Evolutionary conservation across 805 yeast genomes (phyloP).

Genomic region (Teunomyces gatunensis): DNA sequence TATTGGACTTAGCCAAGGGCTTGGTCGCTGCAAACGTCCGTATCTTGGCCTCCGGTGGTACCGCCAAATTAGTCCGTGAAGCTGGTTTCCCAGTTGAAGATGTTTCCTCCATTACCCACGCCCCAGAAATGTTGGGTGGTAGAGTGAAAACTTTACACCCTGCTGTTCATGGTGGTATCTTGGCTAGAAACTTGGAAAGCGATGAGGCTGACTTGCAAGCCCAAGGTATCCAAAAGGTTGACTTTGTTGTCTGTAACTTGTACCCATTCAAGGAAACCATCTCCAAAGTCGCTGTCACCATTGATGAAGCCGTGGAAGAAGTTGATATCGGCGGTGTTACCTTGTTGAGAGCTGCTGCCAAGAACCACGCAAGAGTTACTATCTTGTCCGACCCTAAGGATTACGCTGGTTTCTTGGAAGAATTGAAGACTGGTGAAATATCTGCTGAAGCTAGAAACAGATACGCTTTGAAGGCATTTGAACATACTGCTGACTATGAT

Average conservation of each 20-base stretch:
- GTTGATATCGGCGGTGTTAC: conserved; percentile 98
- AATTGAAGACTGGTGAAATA: conserved; percentile 72
- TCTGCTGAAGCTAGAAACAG: conserved; percentile 71
- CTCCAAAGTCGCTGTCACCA: conserved; percentile 90
- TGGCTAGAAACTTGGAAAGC: conserved; percentile 87
- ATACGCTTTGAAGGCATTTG: conserved; percentile 94
- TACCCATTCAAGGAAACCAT: conserved; percentile 98
- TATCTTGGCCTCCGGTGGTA: conserved; percentile 95
- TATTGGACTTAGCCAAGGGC: conserved; percentile 94
- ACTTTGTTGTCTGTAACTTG: conserved; percentile 94
- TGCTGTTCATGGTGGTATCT: conserved; percentile 96
- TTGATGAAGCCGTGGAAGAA: conserved; percentile 97
- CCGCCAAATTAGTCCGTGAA: conserved; percentile 90
- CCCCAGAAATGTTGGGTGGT: conserved; percentile 99
- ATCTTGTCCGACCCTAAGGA: conserved; percentile 93
- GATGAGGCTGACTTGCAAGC: conserved; percentile 86
- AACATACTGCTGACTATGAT: conserved; percentile 97
- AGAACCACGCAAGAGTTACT: conserved; percentile 95
- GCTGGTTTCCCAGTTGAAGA: conserved; percentile 98
- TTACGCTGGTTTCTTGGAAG: conserved; percentile 82
- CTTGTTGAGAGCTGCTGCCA: conserved; percentile 95
- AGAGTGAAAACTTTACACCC: conserved; percentile 98
- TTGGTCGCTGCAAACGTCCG: conserved; percentile 84
- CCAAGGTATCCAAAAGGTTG: conserved; percentile 94
- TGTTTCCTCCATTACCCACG: conserved; percentile 91